phyloP scores from a whole-genome alignment of 1,139 yeast genomes.

The Yamadazyma kanchanaburiensis region DNA sequence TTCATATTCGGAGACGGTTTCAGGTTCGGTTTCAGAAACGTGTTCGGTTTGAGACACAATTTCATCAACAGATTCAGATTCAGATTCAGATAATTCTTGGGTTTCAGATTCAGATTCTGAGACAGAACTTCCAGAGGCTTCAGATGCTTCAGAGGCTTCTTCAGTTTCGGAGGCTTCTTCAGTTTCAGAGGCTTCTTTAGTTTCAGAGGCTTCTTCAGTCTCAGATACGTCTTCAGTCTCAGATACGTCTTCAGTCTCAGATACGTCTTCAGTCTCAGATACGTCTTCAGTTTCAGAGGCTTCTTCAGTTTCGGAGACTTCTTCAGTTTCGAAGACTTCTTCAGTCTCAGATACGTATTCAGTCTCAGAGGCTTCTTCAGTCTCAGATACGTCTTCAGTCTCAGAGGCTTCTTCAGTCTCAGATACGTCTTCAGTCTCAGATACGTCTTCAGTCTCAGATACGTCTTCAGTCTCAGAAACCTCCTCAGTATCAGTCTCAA shows the following conservation, averaged over 20 bases:
- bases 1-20: constrained; percentile 5
- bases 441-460: constrained; percentile 1
- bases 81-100: constrained; percentile 1
- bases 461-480: not conserved
- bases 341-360: constrained; percentile 3
- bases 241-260: constrained; percentile 6
- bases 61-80: constrained; percentile 2
- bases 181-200: constrained; percentile 5
- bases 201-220: constrained; percentile 3
- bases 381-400: constrained; percentile 1
- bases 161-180: constrained; percentile 6
- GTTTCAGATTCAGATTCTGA: constrained; percentile 3
- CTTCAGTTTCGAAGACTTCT: constrained; percentile 3
- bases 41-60: constrained; percentile 2
- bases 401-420: constrained; percentile 3
- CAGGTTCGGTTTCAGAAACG: constrained; percentile 3
- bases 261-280: constrained; percentile 3
- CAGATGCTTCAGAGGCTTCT: constrained; percentile 4
- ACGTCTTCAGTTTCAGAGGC: constrained; percentile 3
- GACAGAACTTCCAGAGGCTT: constrained; percentile 1
- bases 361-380: constrained; percentile 2
- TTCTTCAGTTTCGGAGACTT: constrained; percentile 2
- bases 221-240: constrained; percentile 5
- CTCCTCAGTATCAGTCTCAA: not conserved
- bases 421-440: constrained; percentile 4